Base-by-base conservation (phyloP, 805 yeast species). In the Maudiozyma pseudohumilis region DNA sequence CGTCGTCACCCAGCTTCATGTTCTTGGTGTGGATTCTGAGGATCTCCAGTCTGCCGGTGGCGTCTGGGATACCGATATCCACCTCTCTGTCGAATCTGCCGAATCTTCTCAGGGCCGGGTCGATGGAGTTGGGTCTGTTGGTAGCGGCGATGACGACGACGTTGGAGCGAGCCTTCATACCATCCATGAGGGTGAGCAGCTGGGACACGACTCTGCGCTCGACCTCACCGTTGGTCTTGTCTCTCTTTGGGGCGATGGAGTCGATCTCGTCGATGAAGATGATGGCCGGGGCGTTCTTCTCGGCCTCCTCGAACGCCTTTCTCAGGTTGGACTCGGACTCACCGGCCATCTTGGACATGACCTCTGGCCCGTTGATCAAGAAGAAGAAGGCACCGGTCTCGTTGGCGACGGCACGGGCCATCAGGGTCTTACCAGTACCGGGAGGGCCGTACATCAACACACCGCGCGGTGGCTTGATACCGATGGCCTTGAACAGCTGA, bases 341-440 rank as follows among this genome's bases (percentile, higher is more conserved):
- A 70, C 98, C 98, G 36, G 98, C 98, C 98, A 92, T 92, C 68
- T 92, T 92, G 39, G 97, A 88, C 98, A 92, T 92, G 57, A 92
- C 94, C 66, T 92, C 98, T 8, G 98, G 98, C 64, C 98, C 98
- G 60, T 92, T 92, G 64, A 92, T 92, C 54, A 92, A 74, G 63
- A 92, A 92, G 75, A 92, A 92, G 63, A 92, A 92, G 1, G 98
- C 98, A 58, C 98, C 98, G 18, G 98, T 92, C 66, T 92, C 98
- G 55, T 92, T 92, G 34, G 98, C 98, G 37, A 92, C 98, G n/a
- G 98, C 98, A 62, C 98, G 80, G 2, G 98, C 98, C 95, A 92
- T 87, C 50, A 92, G 72, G 23, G 98, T 92, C 67, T 92, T 92
- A 83, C 98, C 98, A 12, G 98, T 92, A 76, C 98, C 98, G 24